These are phyloP conservation scores for Ophiostoma quercus DNA, from an alignment of 2,329 filamentous ascomycete genomes.

Conservation along the genomic window DNA sequence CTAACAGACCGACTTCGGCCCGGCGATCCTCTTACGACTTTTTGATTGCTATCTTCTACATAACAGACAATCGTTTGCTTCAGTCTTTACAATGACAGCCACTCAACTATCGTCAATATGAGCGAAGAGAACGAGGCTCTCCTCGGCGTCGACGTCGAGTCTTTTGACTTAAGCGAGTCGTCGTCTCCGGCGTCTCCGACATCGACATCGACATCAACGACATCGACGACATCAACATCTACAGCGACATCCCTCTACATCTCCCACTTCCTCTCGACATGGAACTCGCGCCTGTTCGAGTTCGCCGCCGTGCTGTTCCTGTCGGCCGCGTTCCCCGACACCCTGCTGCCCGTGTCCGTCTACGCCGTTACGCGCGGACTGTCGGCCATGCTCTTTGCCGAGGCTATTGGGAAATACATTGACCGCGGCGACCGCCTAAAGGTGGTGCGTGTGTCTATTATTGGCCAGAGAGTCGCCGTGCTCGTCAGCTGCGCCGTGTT, in stretches of 20 bases:
- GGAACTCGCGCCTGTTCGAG: conserved; percentile 61
- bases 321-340: conserved; percentile 51
- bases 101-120: neutral
- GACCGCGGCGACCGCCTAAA: conserved; percentile 50
- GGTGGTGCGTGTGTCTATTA: conserved; percentile 49
- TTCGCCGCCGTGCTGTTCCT: conserved; percentile 58
- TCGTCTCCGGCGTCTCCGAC: neutral
- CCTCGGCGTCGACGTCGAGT: neutral
- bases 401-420: conserved; percentile 53
- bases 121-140: conserved; percentile 1
- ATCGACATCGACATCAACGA: neutral
- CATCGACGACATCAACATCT: neutral
- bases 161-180: neutral
- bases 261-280: conserved; percentile 58
- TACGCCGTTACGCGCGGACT: conserved; percentile 60
- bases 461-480: conserved; percentile 42
- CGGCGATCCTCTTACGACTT: neutral
- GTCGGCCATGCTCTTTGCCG: conserved; percentile 54
- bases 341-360: conserved; percentile 61
- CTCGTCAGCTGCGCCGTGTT: conserved; percentile 46
- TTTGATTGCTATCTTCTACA: neutral
- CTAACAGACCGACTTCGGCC: conserved; percentile 2
- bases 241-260: conserved; percentile 40
- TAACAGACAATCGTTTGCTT: neutral
- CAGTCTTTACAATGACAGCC: neutral